Base-by-base conservation (phyloP, 1,284 basidiomycete genomes). In the Cutaneotrichosporon cyanovorans region DNA sequence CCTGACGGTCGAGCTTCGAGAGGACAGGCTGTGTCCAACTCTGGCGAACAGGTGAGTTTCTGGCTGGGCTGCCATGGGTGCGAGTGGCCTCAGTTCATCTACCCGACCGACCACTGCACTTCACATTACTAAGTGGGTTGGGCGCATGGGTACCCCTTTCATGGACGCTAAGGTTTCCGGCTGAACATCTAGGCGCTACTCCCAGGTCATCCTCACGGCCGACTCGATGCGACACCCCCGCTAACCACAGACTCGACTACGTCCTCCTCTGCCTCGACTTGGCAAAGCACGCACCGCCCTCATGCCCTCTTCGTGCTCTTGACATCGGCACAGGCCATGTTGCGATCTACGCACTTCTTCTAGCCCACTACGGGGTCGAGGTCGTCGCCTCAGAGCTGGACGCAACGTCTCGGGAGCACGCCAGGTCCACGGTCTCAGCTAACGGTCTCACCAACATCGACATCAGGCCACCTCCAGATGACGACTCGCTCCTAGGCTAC, bases 261-360 rank as follows among this genome's bases (percentile, higher is more conserved):
- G 65, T 83, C 19, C 70, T 81, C 16, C 76, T 85, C 80, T 74
- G 90, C 5, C 80, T 88, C 60, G 84, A 87, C 50, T 42, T 43
- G 2, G 42, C 38, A 22, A 18, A 25, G 23, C 31, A 44, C 25
- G 23, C 46, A 9, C 45, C 35, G 2, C 33, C 34, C n/a, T 47
- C 39, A 28, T 12, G 12, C 7, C 25, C 25, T 12, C 43, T 73
- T 1, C 55, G 61, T 20, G 73, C 73, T 2, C 61, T 78, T n/a
- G 77, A 78, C 51, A 70, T 77, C 34, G 92, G 92, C 15, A 93
- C 89, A 8, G 92, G 92, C 1, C 83, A 90, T 8, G 85, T 87
- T 0, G 86, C 81, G 0, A 90, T 97, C 53, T 97, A 96, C 57
- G 83, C 91, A 0, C 73, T 95, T 0, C 76, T 97, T 0, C 78